Evolutionary conservation across 192 early-diverging fungal species (phyloP).

Genomic region (Entomortierella beljakovae): DNA sequence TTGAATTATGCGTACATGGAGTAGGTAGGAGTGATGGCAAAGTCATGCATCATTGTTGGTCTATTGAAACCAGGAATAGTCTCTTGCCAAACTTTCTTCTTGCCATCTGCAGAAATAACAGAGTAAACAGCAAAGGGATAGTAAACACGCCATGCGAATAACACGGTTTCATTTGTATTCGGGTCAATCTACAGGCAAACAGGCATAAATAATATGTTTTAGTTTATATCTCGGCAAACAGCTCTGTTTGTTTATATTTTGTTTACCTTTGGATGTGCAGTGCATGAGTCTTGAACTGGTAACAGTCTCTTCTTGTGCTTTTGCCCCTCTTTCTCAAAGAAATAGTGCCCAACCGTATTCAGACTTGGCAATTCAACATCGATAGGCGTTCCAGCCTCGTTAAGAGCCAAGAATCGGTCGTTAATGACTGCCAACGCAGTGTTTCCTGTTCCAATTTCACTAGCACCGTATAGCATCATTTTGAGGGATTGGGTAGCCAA

Average conservation of each 20-base stretch:
- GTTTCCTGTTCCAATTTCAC: constrained; percentile 19
- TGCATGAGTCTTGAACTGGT: constrained; percentile 6
- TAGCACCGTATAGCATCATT: constrained; percentile 9
- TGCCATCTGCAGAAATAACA: constrained; percentile 27
- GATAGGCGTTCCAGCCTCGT: constrained; percentile 30
- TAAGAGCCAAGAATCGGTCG: constrained; percentile 27
- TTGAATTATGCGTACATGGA: too few species aligned
- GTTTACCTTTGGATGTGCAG: constrained; percentile 48
- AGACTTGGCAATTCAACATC: constrained; percentile 32
- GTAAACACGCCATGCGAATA: constrained; percentile 11
- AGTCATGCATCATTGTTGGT: constrained; percentile 41
- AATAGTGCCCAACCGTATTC: constrained; percentile 36
- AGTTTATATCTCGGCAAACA: too few species aligned
- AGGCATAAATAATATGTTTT: too few species aligned
- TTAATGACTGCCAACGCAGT: constrained; percentile 27
- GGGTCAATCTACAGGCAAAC: constrained; percentile 41
- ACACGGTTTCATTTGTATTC: constrained; percentile 43
- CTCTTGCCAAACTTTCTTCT: constrained; percentile 30
- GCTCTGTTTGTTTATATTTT: not conserved
- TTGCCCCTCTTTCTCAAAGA: constrained; percentile 25
- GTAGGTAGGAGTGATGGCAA: constrained; percentile 24
- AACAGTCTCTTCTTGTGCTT: not conserved
- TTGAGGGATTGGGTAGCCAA: constrained; percentile 16
- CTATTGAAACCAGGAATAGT: constrained; percentile 12
- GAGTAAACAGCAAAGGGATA: constrained; percentile 24